Evolutionary conservation across 805 yeast genomes (phyloP).

Genomic region (Candida maesae): DNA sequence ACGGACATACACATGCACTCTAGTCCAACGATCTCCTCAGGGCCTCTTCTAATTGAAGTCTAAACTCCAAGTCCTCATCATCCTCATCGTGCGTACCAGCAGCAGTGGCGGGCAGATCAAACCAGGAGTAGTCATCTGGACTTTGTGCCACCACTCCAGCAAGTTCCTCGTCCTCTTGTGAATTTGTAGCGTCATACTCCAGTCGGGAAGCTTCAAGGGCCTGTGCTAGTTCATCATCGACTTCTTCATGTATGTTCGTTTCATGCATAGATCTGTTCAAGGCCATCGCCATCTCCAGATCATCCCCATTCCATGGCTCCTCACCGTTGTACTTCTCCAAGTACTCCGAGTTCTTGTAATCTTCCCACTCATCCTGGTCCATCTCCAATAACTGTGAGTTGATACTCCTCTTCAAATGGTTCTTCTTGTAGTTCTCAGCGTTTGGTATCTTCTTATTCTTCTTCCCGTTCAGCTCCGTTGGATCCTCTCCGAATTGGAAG

Average conservation of each 20-base stretch:
- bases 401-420: slow-evolving; percentile 17
- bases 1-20: too few species aligned
- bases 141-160: too few species aligned
- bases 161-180: too few species aligned
- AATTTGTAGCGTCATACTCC: too few species aligned
- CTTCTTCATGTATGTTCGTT: slow-evolving; percentile 1
- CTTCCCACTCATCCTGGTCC: slow-evolving; percentile 17
- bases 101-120: too few species aligned
- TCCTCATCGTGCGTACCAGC: slow-evolving; percentile 1
- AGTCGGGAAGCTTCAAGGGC: slow-evolving; percentile 13
- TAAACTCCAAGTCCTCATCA: slow-evolving; percentile 17
- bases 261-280: slow-evolving; percentile 22
- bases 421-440: slow-evolving; percentile 19
- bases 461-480: slow-evolving; percentile 1
- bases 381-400: slow-evolving; percentile 23
- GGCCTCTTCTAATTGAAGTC: slow-evolving; percentile 22
- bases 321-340: slow-evolving; percentile 24
- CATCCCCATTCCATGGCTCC: slow-evolving; percentile 19
- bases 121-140: too few species aligned
- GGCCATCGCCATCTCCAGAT: slow-evolving; percentile 27
- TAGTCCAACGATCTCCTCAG: slow-evolving; percentile 22
- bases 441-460: slow-evolving; percentile 16
- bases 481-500: slow-evolving; percentile 22
- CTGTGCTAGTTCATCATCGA: slow-evolving; percentile 10
- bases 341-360: slow-evolving; percentile 12